These are phyloP conservation scores for Fagopyrum esculentum DNA, from an alignment of 148 eudicot species.

Conservation along the genomic window DNA sequence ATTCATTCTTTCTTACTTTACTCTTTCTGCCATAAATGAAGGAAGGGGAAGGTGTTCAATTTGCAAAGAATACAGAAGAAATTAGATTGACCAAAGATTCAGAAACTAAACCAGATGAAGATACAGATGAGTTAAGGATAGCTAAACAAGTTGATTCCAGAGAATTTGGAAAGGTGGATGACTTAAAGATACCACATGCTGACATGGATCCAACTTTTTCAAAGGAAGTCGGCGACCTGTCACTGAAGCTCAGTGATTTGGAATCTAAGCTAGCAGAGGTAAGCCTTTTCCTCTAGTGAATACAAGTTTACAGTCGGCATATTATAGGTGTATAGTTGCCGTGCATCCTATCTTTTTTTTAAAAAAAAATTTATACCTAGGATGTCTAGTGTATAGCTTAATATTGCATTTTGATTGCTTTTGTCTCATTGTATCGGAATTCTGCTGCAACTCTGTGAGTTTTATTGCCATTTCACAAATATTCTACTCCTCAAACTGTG, in stretches of 20 bases:
- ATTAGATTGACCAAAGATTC: constrained; percentile 17
- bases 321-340: neutral
- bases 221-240: constrained; percentile 38
- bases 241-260: constrained; percentile 34
- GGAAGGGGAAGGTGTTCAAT: constrained; percentile 28
- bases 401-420: neutral
- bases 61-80: constrained; percentile 21
- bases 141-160: constrained; percentile 21
- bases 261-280: constrained; percentile 52
- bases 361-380: neutral
- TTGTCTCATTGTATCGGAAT: neutral
- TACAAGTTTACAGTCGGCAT: neutral
- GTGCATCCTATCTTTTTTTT: neutral
- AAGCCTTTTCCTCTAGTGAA: constrained; percentile 2
- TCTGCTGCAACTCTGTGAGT: neutral
- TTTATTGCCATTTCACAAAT: neutral
- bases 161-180: constrained; percentile 22
- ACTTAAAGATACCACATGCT: constrained; percentile 9
- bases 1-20: neutral
- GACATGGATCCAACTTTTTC: constrained; percentile 17
- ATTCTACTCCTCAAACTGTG: neutral
- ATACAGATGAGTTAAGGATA: constrained; percentile 17
- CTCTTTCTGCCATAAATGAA: constrained; percentile 8
- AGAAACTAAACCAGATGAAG: constrained; percentile 21
- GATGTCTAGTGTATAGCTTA: neutral